Conservation (phyloP, 305 asterid species). For the Fraxinus paxiana region DNA sequence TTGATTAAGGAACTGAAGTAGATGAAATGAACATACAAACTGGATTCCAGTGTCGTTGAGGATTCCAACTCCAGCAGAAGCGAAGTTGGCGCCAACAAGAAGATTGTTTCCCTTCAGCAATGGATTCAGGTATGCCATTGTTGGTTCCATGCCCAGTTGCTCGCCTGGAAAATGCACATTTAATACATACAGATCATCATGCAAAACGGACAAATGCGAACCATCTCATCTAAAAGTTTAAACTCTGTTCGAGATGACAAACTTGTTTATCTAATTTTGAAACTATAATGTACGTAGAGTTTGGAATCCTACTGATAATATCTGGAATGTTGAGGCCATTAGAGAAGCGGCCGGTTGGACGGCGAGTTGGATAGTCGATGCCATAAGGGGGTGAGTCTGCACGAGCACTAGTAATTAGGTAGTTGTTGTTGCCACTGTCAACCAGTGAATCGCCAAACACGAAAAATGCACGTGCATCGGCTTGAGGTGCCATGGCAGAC, state of each 20-base stretch:
- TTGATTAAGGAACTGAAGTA: neutral
- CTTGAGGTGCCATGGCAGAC: constrained; percentile 20
- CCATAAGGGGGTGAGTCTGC: constrained; percentile 73
- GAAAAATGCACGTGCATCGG: constrained; percentile 54
- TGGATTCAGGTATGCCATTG: constrained; percentile 60
- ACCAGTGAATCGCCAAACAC: constrained; percentile 75
- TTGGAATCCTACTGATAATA: constrained; percentile 40
- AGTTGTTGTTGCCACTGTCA: constrained; percentile 68
- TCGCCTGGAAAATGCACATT: constrained; percentile 37
- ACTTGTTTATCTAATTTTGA: neutral
- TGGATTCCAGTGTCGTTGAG: constrained; percentile 77
- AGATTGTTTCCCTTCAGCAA: constrained; percentile 47
- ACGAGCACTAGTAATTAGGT: constrained; percentile 47
- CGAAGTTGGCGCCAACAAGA: constrained; percentile 74
- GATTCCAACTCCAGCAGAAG: constrained; percentile 77
- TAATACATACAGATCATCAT: neutral
- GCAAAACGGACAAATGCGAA: neutral
- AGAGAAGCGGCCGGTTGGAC: constrained; percentile 68
- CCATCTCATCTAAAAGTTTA: neutral
- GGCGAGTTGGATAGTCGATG: constrained; percentile 58
- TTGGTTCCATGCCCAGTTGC: constrained; percentile 49
- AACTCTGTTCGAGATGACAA: neutral
- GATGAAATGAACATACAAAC: constrained; percentile 44
- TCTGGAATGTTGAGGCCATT: constrained; percentile 77
- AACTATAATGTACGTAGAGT: neutral